Base-by-base conservation (phyloP, 768 basidiomycete species). In the Russula dissimulans region DNA sequence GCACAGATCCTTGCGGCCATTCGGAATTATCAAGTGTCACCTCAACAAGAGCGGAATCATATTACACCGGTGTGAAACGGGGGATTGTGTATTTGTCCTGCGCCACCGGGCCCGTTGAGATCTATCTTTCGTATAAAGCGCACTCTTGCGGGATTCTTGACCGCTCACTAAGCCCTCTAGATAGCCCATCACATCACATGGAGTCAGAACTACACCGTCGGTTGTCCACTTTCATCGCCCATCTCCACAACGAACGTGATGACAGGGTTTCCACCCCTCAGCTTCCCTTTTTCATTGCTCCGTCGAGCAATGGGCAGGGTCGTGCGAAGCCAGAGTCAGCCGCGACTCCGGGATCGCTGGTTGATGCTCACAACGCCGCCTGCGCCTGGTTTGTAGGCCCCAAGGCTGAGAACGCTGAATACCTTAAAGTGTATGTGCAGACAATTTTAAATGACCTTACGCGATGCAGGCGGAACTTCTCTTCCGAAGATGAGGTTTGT, bases 361-460 rank as follows among this genome's bases (percentile, higher is more conserved):
- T n/a, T 38, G 49, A 64, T 11, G 31, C 44, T 18, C 67, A 68
- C 50, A 58, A 71, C 15, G 66, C 69, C 26, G 66, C 76, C 18
- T 68, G 70, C 14, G 69, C 76, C 14, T 75, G 72, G 68, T 77
- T 77, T 57, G 64, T 77, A 17, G 76, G 76, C 3, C 74, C 76
- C 12, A 69, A 69, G 49, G 74, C 69, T 9, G 76, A 77, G 66
- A 77, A 77, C 60, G 57, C 50, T 8, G 69, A 69, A 10, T 47
- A 69, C 34, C 64, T 76, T 39, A 66, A 66, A 45, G 54, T 59
- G 5, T 54, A 65, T 14, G 72, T 77, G 54, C 58, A 66, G 14
- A 49, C 52, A 0, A 68, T 69, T 39, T 57, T 74, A 39, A 55
- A 71, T 15, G 51, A 60, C 32, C 69, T 71, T 26, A 56, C 43